Percentiles rank a stretch among this genome's conserved stretches.
phyloP scores from a whole-genome alignment of 1,139 yeast species.

The Oligophagozyma castellii region DNA sequence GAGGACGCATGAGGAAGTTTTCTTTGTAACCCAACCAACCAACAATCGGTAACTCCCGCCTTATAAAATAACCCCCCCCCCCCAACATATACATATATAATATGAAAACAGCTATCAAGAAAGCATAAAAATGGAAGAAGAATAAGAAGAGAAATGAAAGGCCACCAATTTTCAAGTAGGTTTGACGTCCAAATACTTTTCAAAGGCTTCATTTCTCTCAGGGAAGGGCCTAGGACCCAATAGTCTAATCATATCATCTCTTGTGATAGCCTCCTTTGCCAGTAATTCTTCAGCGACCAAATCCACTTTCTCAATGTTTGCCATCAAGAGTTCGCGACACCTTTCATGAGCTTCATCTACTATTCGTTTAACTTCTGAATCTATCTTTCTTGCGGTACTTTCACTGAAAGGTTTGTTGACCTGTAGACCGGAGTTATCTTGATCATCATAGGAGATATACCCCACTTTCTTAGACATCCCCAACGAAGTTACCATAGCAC shows the following conservation, averaged over 20 bases:
- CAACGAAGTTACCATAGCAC: slow-evolving; percentile 58
- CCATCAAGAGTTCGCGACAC: slow-evolving; percentile 55
- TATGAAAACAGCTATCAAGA: background rate
- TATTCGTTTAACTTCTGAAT: slow-evolving; percentile 69
- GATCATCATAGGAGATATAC: slow-evolving; percentile 59
- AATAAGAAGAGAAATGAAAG: background rate
- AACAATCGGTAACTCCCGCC: no score
- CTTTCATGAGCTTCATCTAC: slow-evolving; percentile 63
- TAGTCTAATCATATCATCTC: slow-evolving; percentile 81
- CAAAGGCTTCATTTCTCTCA: slow-evolving; percentile 85
- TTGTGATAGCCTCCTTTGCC: slow-evolving; percentile 70
- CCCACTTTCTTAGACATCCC: slow-evolving; percentile 70
- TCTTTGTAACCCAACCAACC: no score
- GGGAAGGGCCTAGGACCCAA: slow-evolving; percentile 86
- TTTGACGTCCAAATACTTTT: slow-evolving; percentile 44
- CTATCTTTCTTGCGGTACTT: slow-evolving; percentile 67
- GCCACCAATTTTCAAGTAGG: no score
- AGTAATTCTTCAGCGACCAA: slow-evolving; percentile 77
- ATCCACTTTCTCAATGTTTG: slow-evolving; percentile 61
- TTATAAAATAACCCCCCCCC: no score
- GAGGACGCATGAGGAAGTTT: no score
- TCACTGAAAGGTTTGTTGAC: slow-evolving; percentile 88
- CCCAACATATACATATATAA: background rate
- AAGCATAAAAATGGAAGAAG: background rate
- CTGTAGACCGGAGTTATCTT: slow-evolving; percentile 33